Evolutionary conservation across 2,329 filamentous ascomycete genomes (phyloP).

Genomic region (Paraphoma sp.): DNA sequence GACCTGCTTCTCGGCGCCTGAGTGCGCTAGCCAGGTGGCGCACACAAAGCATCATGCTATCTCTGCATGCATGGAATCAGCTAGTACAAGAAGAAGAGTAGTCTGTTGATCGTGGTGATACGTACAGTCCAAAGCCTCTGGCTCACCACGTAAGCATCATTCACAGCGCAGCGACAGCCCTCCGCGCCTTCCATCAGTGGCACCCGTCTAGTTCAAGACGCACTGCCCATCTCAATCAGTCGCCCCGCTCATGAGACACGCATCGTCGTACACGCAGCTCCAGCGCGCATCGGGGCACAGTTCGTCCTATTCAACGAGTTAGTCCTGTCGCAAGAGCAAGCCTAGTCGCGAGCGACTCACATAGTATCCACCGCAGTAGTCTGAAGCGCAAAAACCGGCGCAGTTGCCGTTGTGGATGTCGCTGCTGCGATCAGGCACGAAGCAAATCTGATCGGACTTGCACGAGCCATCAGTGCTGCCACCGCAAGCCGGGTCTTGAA

Average conservation of each 20-base stretch:
- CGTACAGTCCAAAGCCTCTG: too few relatives aligned
- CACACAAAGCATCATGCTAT: too few relatives aligned
- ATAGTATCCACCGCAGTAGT: slow-evolving; percentile 10
- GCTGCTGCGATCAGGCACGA: slow-evolving; percentile 10
- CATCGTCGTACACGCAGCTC: slow-evolving; percentile 11
- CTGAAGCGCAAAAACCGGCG: slow-evolving; percentile 12
- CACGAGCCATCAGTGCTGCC: slow-evolving; percentile 4
- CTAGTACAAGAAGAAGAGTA: too few relatives aligned
- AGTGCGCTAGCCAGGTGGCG: too few relatives aligned
- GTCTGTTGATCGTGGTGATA: too few relatives aligned
- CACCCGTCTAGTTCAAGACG: slow-evolving; percentile 4
- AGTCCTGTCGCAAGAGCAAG: background rate
- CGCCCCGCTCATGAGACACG: slow-evolving; percentile 4
- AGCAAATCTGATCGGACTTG: slow-evolving; percentile 11
- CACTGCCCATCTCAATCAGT: slow-evolving; percentile 11
- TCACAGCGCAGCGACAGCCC: too few relatives aligned
- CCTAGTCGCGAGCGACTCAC: background rate
- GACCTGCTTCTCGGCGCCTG: too few relatives aligned
- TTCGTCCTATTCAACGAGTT: background rate
- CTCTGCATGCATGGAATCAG: too few relatives aligned
- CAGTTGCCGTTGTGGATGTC: slow-evolving; percentile 6
- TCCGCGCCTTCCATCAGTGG: too few relatives aligned
- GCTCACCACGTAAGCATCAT: too few relatives aligned
- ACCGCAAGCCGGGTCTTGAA: slow-evolving; percentile 8
- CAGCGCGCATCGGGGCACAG: slow-evolving; percentile 8